Conservation (phyloP, 1,284 basidiomycete species). For the Chondrostereum purpureum region DNA sequence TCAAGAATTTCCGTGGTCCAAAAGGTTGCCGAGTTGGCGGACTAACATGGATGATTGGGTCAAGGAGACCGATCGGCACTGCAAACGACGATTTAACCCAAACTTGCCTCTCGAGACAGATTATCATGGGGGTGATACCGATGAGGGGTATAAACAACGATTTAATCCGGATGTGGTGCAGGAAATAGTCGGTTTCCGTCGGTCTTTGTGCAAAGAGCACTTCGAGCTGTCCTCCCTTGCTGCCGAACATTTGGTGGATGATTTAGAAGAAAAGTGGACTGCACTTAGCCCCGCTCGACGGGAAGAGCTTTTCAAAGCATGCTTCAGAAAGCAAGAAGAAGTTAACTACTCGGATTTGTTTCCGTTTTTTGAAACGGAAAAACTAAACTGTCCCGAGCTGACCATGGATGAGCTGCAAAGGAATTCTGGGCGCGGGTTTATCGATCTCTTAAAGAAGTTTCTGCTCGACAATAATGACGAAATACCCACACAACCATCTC, state of each 20-base stretch:
- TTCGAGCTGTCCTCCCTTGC: slow-evolving; percentile 6
- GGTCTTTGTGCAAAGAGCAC: slow-evolving; percentile 8
- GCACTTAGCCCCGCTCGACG: slow-evolving; percentile 8
- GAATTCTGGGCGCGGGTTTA: slow-evolving; percentile 11
- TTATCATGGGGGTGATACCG: slow-evolving; percentile 5
- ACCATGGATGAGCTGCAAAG: slow-evolving; percentile 10
- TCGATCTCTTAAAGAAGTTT: slow-evolving; percentile 13
- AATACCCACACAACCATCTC: slow-evolving; percentile 11
- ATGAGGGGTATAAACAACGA: background rate
- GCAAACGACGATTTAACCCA: slow-evolving; percentile 9
- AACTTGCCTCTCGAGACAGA: slow-evolving; percentile 10
- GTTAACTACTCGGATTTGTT: background rate
- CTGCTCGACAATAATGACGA: slow-evolving; percentile 13
- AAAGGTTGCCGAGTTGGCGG: slow-evolving; percentile 31
- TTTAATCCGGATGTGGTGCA: slow-evolving; percentile 13
- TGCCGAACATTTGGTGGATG: slow-evolving; percentile 11
- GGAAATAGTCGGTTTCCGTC: slow-evolving; percentile 13
- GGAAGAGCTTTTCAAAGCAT: slow-evolving; percentile 9
- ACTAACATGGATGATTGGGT: slow-evolving; percentile 24
- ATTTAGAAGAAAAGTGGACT: slow-evolving; percentile 13
- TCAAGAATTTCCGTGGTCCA: too few relatives aligned
- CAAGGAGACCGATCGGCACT: slow-evolving; percentile 14
- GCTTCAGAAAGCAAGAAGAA: slow-evolving; percentile 11
- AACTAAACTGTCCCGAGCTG: slow-evolving; percentile 13
- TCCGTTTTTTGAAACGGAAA: slow-evolving; percentile 2